Evolutionary conservation across 108 stramenopile genomes (phyloP).

Genomic region (Cyclotella atomus): DNA sequence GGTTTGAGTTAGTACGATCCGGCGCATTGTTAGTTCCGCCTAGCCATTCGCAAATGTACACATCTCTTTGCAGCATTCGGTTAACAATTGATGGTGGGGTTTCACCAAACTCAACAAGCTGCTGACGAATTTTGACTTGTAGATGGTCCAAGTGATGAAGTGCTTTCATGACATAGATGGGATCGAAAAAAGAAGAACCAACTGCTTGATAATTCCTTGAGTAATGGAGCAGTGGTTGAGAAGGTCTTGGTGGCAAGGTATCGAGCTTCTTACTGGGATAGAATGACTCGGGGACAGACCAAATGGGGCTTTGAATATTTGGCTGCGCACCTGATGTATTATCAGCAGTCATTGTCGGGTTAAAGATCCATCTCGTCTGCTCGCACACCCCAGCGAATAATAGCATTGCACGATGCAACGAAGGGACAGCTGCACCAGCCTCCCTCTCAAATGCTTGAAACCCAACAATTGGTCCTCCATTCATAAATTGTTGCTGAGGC

Average conservation of each 20-base stretch:
- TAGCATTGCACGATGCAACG: slow-evolving; percentile 69
- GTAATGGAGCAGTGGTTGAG: slow-evolving; percentile 71
- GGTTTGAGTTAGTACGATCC: slow-evolving; percentile 33
- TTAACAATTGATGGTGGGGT: slow-evolving; percentile 35
- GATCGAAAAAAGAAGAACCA: slow-evolving; percentile 72
- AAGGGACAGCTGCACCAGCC: slow-evolving; percentile 35
- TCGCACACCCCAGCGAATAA: slow-evolving; percentile 57
- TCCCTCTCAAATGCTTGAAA: slow-evolving; percentile 75
- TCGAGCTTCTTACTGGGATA: slow-evolving; percentile 79
- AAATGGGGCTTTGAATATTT: slow-evolving; percentile 59
- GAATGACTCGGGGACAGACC: slow-evolving; percentile 80
- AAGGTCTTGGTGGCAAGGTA: slow-evolving; percentile 74
- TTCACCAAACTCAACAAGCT: slow-evolving; percentile 27
- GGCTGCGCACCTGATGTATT: slow-evolving; percentile 6
- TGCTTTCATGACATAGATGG: slow-evolving; percentile 66
- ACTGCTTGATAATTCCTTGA: slow-evolving; percentile 64
- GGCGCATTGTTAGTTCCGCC: slow-evolving; percentile 45
- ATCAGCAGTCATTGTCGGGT: slow-evolving; percentile 17
- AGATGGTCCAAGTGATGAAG: slow-evolving; percentile 75
- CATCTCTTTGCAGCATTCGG: slow-evolving; percentile 69
- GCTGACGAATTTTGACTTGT: slow-evolving; percentile 58
- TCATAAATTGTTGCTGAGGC: slow-evolving; percentile 49
- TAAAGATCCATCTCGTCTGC: slow-evolving; percentile 34
- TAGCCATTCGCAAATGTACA: slow-evolving; percentile 84
- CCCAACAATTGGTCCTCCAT: slow-evolving; percentile 74